Conservation (phyloP, 2,329 filamentous ascomycete species). For the Penicillium digitatum region DNA sequence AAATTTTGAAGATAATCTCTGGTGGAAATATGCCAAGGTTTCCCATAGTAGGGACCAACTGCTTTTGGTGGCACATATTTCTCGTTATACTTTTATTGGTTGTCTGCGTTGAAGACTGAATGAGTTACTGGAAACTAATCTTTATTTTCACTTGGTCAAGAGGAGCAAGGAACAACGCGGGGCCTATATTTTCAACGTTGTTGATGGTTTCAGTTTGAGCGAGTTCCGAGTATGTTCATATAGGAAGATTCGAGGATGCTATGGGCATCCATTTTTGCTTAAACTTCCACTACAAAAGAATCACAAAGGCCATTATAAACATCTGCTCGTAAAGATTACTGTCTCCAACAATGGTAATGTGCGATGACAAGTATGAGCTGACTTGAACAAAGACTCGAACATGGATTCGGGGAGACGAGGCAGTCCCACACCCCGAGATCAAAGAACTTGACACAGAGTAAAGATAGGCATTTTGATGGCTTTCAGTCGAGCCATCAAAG, state of each 20-base stretch:
- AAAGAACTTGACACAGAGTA: neutral
- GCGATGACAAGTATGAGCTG: neutral
- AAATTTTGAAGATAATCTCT: slow-evolving; percentile 9
- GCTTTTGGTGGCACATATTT: neutral
- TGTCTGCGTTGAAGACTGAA: neutral
- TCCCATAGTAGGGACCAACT: neutral
- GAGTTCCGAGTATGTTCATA: neutral
- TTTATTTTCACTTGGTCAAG: neutral
- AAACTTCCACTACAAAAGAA: neutral
- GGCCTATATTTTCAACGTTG: neutral
- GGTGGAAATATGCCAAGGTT: slow-evolving; percentile 2
- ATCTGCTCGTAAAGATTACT: neutral
- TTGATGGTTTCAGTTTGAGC: neutral
- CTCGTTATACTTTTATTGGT: neutral
- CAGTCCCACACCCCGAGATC: neutral
- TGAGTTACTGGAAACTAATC: neutral
- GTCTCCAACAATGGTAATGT: neutral
- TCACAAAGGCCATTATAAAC: neutral
- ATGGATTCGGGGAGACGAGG: neutral
- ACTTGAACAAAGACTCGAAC: neutral
- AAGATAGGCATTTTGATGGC: neutral
- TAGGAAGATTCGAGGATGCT: neutral
- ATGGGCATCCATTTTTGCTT: neutral
- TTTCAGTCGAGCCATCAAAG: neutral
- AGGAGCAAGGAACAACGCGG: neutral